Base-by-base conservation (phyloP, 768 basidiomycete genomes). In the Candolleomyces eurysporus region DNA sequence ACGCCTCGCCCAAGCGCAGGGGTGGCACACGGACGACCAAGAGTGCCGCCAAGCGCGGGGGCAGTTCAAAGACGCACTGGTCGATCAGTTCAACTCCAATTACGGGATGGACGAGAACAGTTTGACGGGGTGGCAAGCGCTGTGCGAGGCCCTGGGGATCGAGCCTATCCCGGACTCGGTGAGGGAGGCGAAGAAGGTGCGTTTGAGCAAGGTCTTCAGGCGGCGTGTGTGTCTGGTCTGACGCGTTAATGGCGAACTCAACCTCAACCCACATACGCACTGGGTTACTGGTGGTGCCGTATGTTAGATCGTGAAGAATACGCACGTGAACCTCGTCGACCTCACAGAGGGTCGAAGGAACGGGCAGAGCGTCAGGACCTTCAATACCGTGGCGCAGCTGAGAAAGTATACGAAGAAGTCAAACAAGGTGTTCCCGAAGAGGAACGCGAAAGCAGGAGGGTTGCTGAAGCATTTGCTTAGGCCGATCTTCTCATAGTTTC, bases 341-440 rank as follows among this genome's bases (percentile, higher is more conserved):
- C 61, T 80, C 9, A 66, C 75, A 9, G 72, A 78, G 56, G 62
- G 60, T 6, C 53, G 45, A 3, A 59, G 58, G 2, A 61, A 64
- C 5, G 57, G 54, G 4, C 39, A 48, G 10, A 58, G 55, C 0
- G 58, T 72, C 14, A 59, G 13, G 0, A 59, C 64, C 9, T 78
- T 77, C 59, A 11, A 3, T 0, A 68, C 69, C 0, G 75, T 75
- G 14, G 2, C 46, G 0, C 69, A 61, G 4, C 64, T 80, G 26
- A 75, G 73, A 40, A 48, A 45, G 13, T 81, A 80, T 58, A 76
- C 76, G 0, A 58, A 11, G 3, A 5, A 1, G 0, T 59, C 45
- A 0, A 55, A 58, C 2, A 77, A 74, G 52, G 64, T 68, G 22
- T 80, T 79, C 63, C 78, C 79, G 0, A 63, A 60, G 31, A 63